Conservation (phyloP, 768 basidiomycete species). For the Tricholoma saponaceum region DNA sequence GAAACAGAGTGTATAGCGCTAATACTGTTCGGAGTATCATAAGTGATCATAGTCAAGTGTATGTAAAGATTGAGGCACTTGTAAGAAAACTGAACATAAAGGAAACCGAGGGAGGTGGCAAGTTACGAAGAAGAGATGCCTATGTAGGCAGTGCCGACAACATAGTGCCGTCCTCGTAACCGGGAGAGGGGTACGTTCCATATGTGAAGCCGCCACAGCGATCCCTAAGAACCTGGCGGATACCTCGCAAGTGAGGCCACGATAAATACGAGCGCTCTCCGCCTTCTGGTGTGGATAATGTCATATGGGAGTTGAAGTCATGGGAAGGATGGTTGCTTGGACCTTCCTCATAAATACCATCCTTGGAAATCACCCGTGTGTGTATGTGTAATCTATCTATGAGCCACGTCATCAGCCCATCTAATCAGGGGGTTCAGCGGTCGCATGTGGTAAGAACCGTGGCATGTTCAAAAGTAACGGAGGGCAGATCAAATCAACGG, state of each 20-base stretch:
- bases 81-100: background rate
- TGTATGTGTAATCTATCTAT: background rate
- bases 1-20: no score
- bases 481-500: background rate
- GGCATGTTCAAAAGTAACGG: background rate
- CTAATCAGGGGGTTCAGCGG: background rate
- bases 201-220: background rate
- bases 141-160: background rate
- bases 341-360: conserved; percentile 14
- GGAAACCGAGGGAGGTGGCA: background rate
- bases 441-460: background rate
- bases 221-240: background rate
- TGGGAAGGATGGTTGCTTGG: conserved; percentile 8
- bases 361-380: conserved; percentile 1
- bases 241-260: background rate
- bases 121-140: background rate
- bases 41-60: background rate
- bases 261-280: background rate
- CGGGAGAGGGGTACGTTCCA: background rate
- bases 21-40: no score
- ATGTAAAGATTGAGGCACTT: background rate
- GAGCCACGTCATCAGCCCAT: background rate
- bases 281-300: background rate
- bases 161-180: background rate
- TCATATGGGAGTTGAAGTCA: conserved; percentile 4